phyloP scores from a whole-genome alignment of 371 early-diverging fungal species.

The Circinella minor region DNA sequence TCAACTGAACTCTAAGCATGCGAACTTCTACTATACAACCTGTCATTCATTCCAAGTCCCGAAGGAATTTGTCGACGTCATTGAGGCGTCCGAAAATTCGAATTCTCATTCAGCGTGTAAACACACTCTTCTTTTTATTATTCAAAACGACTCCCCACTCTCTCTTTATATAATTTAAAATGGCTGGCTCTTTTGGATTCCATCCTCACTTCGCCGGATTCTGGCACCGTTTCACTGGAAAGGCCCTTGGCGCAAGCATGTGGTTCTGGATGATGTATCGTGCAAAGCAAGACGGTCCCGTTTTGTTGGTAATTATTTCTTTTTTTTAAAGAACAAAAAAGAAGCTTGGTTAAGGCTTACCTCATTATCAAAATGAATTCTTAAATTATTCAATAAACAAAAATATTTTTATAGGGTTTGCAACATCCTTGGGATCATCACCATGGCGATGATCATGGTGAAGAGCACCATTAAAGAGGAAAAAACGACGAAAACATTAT shows the following conservation, averaged over 20 bases:
- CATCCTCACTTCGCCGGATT: conserved; percentile 55
- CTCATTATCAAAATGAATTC: not conserved
- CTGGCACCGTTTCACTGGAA: conserved; percentile 53
- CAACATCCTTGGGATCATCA: conserved; percentile 78
- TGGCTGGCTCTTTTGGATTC: conserved; percentile 56
- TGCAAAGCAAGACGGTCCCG: conserved; percentile 81
- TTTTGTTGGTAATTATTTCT: conserved; percentile 61
- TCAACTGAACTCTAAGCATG: too few relatives aligned
- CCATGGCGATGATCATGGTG: conserved; percentile 53
- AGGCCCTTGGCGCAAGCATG: conserved; percentile 75
- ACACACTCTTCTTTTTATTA: not conserved
- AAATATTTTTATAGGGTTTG: conserved; percentile 49
- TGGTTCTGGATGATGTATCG: conserved; percentile 92
- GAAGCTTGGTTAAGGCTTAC: not conserved
- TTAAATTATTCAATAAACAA: not conserved
- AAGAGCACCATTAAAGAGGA: conserved; percentile 44
- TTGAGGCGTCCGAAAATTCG: too few relatives aligned
- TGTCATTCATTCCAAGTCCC: too few relatives aligned
- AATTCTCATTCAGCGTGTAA: not conserved
- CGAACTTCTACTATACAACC: too few relatives aligned
- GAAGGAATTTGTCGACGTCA: too few relatives aligned
- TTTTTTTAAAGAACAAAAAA: not conserved
- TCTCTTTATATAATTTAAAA: conserved; percentile 12
- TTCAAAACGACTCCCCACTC: not conserved
- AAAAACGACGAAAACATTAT: not conserved